A percentile compares a stretch with the other conserved stretches of the same genome.
These are phyloP conservation scores for Russula virescens DNA, from an alignment of 768 basidiomycete genomes.

Conservation along the genomic window DNA sequence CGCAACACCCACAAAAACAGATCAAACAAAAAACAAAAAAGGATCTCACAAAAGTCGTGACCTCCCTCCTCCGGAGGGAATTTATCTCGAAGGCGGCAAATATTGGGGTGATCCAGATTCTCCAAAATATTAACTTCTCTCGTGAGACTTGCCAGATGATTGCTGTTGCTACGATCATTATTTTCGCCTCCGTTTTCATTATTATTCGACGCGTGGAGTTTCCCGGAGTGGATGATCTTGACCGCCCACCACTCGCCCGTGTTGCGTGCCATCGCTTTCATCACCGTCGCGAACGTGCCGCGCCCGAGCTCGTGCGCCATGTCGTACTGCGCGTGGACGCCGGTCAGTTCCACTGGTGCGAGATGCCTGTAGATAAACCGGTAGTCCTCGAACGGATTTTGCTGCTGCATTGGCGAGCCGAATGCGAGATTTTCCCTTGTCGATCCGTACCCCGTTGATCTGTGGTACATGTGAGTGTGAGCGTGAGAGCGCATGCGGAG, in stretches of 20 bases:
- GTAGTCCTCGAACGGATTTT: slow-evolving; percentile 58
- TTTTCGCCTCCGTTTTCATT: not conserved
- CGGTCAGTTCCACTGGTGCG: slow-evolving; percentile 45
- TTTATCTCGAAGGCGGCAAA: slow-evolving; percentile 73
- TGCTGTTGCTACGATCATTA: not conserved
- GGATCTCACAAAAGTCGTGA: slow-evolving; percentile 46
- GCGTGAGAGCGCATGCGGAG: not conserved
- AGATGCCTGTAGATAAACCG: slow-evolving; percentile 70
- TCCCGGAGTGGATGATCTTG: slow-evolving; percentile 69
- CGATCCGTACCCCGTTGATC: slow-evolving; percentile 67
- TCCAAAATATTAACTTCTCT: slow-evolving; percentile 79
- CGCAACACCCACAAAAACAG: not conserved
- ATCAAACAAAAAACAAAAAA: too few relatives aligned
- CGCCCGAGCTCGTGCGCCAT: slow-evolving; percentile 70
- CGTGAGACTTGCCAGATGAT: slow-evolving; percentile 39
- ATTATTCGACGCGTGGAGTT: slow-evolving; percentile 34
- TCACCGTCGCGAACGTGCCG: slow-evolving; percentile 88
- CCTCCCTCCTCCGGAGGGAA: slow-evolving; percentile 54
- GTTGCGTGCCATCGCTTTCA: slow-evolving; percentile 66
- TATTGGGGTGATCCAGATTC: slow-evolving; percentile 70
- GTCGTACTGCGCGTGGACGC: slow-evolving; percentile 63
- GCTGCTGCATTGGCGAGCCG: slow-evolving; percentile 51
- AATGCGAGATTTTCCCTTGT: slow-evolving; percentile 53
- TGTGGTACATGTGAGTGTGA: slow-evolving; percentile 27
- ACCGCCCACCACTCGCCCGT: slow-evolving; percentile 78